phyloP scores from a whole-genome alignment of 352 stramenopile genomes.

The Paralagenidium karlingii region DNA sequence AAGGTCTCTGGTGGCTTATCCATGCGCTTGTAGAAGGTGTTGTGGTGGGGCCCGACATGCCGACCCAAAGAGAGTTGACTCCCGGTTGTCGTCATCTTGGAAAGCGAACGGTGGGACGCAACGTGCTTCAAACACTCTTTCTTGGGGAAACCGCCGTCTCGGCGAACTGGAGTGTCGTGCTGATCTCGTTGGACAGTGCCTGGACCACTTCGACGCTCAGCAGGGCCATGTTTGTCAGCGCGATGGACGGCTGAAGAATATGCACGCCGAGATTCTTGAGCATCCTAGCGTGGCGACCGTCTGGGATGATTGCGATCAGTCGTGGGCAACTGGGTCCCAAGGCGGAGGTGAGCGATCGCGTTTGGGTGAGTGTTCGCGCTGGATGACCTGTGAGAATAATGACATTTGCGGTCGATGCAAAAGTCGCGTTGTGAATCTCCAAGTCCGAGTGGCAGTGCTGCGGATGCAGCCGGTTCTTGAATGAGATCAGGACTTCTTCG shows the following conservation, averaged over 20 bases:
- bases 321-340: slow-evolving; percentile 24
- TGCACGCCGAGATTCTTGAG: slow-evolving; percentile 32
- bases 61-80: slow-evolving; percentile 17
- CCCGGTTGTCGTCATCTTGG: too few relatives aligned
- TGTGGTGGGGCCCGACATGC: slow-evolving; percentile 53
- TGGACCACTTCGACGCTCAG: slow-evolving; percentile 24
- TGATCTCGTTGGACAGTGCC: slow-evolving; percentile 16
- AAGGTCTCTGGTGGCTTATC: slow-evolving; percentile 20
- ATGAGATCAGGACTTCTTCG: slow-evolving; percentile 49
- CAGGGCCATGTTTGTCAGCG: slow-evolving; percentile 52
- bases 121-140: slow-evolving; percentile 8
- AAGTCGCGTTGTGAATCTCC: slow-evolving; percentile 12
- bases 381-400: slow-evolving; percentile 51
- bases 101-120: too few relatives aligned
- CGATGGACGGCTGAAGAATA: slow-evolving; percentile 49
- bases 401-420: slow-evolving; percentile 28
- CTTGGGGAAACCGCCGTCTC: slow-evolving; percentile 43
- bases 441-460: slow-evolving; percentile 9
- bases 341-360: slow-evolving; percentile 29
- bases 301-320: slow-evolving; percentile 38
- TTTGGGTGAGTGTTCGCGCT: slow-evolving; percentile 23
- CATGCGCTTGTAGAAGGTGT: slow-evolving; percentile 33
- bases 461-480: slow-evolving; percentile 37
- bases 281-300: slow-evolving; percentile 18
- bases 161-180: slow-evolving; percentile 14